These are phyloP conservation scores for Eudorina sp. DNA, from an alignment of 139 green algal genomes.

Conservation along the genomic window DNA sequence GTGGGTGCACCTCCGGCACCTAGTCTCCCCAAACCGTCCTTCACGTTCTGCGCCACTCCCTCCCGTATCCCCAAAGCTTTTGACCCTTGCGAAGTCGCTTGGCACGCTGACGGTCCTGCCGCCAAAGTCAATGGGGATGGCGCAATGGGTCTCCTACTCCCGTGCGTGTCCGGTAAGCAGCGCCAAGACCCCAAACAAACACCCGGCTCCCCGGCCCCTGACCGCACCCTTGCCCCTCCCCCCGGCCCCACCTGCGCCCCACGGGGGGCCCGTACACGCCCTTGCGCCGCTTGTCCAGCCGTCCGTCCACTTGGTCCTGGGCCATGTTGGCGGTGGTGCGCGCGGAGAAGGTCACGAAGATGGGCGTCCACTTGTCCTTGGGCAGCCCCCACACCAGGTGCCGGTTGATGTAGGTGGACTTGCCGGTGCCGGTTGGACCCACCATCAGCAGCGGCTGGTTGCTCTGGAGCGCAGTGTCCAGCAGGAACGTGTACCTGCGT, in stretches of 20 bases:
- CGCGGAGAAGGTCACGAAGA: constrained; percentile 80
- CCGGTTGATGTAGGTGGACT: constrained; percentile 70
- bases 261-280: constrained; percentile 77
- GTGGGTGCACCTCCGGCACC: no score
- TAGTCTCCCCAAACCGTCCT: no score
- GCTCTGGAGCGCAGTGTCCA: constrained; percentile 76
- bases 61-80: no score
- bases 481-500: constrained; percentile 78
- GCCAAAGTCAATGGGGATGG: no score
- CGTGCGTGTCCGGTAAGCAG: no score
- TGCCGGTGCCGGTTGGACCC: constrained; percentile 79
- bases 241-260: constrained; percentile 53
- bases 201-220: no score
- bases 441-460: constrained; percentile 78
- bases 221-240: neutral
- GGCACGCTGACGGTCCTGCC: no score
- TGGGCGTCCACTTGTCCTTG: constrained; percentile 69
- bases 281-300: constrained; percentile 83
- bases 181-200: no score
- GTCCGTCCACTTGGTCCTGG: constrained; percentile 83
- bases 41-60: no score
- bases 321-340: constrained; percentile 78
- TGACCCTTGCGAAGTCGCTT: no score
- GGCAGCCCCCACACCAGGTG: constrained; percentile 67
- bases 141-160: no score